These are phyloP conservation scores for Kodamaea arcana DNA, from an alignment of 1,139 yeast genomes.

Conservation along the genomic window DNA sequence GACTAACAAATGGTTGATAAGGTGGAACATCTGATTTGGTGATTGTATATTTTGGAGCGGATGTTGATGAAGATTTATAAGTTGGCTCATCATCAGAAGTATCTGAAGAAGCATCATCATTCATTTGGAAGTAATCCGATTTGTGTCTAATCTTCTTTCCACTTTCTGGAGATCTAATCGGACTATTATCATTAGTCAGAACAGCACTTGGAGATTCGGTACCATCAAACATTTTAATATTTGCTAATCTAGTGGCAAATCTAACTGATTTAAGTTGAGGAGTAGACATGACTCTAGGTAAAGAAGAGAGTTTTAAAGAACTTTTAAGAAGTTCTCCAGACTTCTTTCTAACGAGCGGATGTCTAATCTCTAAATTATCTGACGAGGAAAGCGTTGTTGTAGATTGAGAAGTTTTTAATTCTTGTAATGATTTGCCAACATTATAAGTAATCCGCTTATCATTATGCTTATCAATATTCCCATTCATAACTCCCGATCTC, in stretches of 20 bases:
- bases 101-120: conserved; percentile 14
- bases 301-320: conserved; percentile 29
- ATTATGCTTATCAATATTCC: not conserved
- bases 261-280: conserved; percentile 31
- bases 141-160: conserved; percentile 13
- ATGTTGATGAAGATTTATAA: conserved; percentile 5
- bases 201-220: conserved; percentile 39
- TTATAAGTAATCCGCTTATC: not conserved
- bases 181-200: conserved; percentile 30
- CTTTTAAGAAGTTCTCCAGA: conserved; percentile 40
- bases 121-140: conserved; percentile 14
- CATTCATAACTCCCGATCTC: not conserved
- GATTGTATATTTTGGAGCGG: conserved; percentile 9
- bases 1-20: conserved; percentile 7
- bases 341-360: conserved; percentile 30
- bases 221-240: conserved; percentile 41
- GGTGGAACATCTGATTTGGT: conserved; percentile 12
- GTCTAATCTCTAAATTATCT: conserved; percentile 2
- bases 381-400: too few relatives aligned
- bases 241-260: conserved; percentile 34
- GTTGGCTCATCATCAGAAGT: conserved; percentile 16
- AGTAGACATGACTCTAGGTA: conserved; percentile 22
- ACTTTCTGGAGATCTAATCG: conserved; percentile 31
- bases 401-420: too few relatives aligned
- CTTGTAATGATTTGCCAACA: too few relatives aligned